phyloP scores from a whole-genome alignment of 192 early-diverging fungal genomes.

The Coemansia sp. region DNA sequence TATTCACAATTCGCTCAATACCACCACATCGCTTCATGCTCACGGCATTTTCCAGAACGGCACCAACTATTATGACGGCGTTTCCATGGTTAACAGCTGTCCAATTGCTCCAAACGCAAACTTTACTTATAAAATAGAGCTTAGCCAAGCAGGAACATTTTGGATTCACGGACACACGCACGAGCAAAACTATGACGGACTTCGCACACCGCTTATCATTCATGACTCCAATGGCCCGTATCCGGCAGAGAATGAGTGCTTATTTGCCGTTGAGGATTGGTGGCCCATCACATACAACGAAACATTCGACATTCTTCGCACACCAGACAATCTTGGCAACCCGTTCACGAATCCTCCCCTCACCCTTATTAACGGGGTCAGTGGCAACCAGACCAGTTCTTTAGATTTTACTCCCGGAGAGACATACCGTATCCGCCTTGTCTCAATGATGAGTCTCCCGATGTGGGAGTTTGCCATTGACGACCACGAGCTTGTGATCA shows the following conservation, averaged over 20 bases:
- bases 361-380: slow-evolving; percentile 63
- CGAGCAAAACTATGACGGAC: slow-evolving; percentile 78
- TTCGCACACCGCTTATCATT: slow-evolving; percentile 71
- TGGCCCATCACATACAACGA: slow-evolving; percentile 23
- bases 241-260: slow-evolving; percentile 62
- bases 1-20: slow-evolving; percentile 59
- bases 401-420: slow-evolving; percentile 70
- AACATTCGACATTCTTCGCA: slow-evolving; percentile 47
- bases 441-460: slow-evolving; percentile 72
- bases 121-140: slow-evolving; percentile 68
- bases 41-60: slow-evolving; percentile 85
- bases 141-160: slow-evolving; percentile 73
- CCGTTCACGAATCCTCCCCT: slow-evolving; percentile 12
- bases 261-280: slow-evolving; percentile 70
- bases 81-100: slow-evolving; percentile 70
- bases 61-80: too few relatives aligned
- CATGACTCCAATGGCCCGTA: slow-evolving; percentile 57
- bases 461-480: slow-evolving; percentile 75
- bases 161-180: slow-evolving; percentile 77
- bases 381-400: slow-evolving; percentile 32
- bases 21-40: slow-evolving; percentile 65
- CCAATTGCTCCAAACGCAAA: slow-evolving; percentile 63
- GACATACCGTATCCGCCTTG: slow-evolving; percentile 77
- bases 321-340: slow-evolving; percentile 54
- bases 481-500: slow-evolving; percentile 70